Evolutionary conservation across 768 basidiomycete genomes (phyloP).

Genomic region (Polyporus arcularius): DNA sequence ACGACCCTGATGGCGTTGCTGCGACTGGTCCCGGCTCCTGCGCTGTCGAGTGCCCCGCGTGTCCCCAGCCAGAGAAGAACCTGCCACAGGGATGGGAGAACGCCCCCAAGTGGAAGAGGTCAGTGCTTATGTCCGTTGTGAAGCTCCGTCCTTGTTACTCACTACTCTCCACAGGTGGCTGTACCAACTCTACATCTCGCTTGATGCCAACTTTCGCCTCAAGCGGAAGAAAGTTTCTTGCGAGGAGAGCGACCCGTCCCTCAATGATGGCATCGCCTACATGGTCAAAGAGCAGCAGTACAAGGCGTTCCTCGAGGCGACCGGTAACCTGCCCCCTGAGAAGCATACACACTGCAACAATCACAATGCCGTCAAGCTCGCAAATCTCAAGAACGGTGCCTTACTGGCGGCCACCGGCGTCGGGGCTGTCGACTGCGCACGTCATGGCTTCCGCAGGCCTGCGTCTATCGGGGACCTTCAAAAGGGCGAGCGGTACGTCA

Average conservation of each 20-base stretch:
- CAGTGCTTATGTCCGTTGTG: no score
- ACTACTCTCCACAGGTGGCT: constrained; percentile 8
- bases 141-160: no score
- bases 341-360: constrained; percentile 26
- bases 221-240: constrained; percentile 22
- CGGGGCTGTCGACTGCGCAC: constrained; percentile 12
- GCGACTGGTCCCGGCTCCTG: constrained; percentile 13
- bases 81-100: constrained; percentile 10
- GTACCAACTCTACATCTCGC: constrained; percentile 27
- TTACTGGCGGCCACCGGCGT: constrained; percentile 18
- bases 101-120: background rate
- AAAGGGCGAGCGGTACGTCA: constrained; percentile 30
- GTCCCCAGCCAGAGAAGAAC: constrained; percentile 25
- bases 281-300: constrained; percentile 29
- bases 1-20: constrained; percentile 19
- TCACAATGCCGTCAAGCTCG: constrained; percentile 17
- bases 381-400: constrained; percentile 3
- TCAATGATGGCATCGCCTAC: constrained; percentile 28
- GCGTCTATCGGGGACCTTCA: constrained; percentile 28
- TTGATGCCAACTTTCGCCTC: constrained; percentile 33
- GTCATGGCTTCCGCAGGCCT: constrained; percentile 24
- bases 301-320: constrained; percentile 15
- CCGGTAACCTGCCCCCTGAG: background rate
- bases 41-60: constrained; percentile 26
- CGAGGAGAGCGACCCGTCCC: constrained; percentile 19